Conservation (phyloP, 2,329 filamentous ascomycete species). For the Torrubiella hemipterigena region DNA sequence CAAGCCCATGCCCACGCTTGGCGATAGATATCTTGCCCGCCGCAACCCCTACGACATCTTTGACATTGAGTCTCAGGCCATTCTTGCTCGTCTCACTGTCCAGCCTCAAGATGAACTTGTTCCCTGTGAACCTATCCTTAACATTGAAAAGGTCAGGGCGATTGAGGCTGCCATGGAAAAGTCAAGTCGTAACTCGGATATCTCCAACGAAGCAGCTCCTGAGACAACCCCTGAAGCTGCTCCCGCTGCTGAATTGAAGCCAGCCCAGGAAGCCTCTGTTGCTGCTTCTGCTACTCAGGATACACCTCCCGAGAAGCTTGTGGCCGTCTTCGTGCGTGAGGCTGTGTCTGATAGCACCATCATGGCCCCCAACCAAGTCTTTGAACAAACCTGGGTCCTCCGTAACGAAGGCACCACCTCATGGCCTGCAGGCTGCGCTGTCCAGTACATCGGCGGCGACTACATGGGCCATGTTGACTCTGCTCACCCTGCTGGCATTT, state of each 20-base stretch:
- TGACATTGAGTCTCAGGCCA: conserved; percentile 33
- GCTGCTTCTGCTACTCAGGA: conserved; percentile 7
- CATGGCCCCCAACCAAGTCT: conserved; percentile 57
- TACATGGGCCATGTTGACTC: conserved; percentile 91
- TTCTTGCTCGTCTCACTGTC: conserved; percentile 27
- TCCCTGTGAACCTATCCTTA: conserved; percentile 58
- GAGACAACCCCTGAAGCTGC: conserved; percentile 2
- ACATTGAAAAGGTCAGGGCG: conserved; percentile 54
- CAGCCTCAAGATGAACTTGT: conserved; percentile 29
- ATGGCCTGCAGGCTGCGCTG: conserved; percentile 84
- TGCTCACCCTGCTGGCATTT: conserved; percentile 63
- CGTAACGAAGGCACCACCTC: conserved; percentile 66
- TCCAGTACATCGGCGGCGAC: conserved; percentile 87
- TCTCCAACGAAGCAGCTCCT: conserved; percentile 9
- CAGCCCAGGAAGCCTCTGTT: conserved; percentile 13
- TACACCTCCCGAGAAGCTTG: conserved; percentile 20
- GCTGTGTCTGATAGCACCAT: conserved; percentile 66
- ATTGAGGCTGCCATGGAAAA: conserved; percentile 15
- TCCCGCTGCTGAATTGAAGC: neutral
- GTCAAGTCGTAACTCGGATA: conserved; percentile 12
- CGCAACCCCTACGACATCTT: too few relatives aligned
- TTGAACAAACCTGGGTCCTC: conserved; percentile 86
- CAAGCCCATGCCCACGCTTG: conserved; percentile 54
- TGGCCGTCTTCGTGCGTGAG: conserved; percentile 62
- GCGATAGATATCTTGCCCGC: too few relatives aligned